phyloP scores from a whole-genome alignment of 2,329 filamentous ascomycete genomes.

The Xylariales sp. region DNA sequence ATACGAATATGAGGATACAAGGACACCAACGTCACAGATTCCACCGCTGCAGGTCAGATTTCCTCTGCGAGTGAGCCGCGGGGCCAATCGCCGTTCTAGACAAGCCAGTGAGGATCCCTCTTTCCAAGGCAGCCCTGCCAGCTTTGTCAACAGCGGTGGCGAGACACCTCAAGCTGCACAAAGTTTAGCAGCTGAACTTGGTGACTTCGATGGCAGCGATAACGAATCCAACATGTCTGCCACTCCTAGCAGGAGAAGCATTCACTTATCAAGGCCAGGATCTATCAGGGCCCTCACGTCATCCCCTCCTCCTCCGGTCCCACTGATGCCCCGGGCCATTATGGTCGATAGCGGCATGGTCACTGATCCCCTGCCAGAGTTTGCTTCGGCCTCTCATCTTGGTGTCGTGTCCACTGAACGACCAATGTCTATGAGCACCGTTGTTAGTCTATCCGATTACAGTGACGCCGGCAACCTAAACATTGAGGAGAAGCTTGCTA shows the following conservation, averaged over 20 bases:
- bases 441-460: conserved; percentile 40
- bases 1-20: conserved; percentile 48
- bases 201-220: conserved; percentile 71
- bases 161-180: conserved; percentile 56
- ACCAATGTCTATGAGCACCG: conserved; percentile 38
- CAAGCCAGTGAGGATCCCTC: conserved; percentile 55
- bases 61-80: conserved; percentile 66
- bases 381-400: conserved; percentile 13
- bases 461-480: conserved; percentile 51
- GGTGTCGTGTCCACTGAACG: conserved; percentile 26
- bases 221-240: conserved; percentile 58
- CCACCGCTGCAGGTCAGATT: conserved; percentile 63
- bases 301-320: conserved; percentile 45
- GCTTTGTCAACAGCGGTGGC: conserved; percentile 42
- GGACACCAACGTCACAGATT: conserved; percentile 54
- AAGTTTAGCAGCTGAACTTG: conserved; percentile 88
- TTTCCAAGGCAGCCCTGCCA: conserved; percentile 56
- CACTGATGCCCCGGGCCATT: conserved; percentile 43
- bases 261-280: conserved; percentile 43
- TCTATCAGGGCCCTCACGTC: conserved; percentile 36
- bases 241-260: conserved; percentile 48
- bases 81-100: conserved; percentile 56
- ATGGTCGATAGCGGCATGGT: conserved; percentile 60
- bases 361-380: conserved; percentile 47
- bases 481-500: conserved; percentile 47